phyloP scores from a whole-genome alignment of 2,329 filamentous ascomycete species.

The Neocatenulostroma microsporum region DNA sequence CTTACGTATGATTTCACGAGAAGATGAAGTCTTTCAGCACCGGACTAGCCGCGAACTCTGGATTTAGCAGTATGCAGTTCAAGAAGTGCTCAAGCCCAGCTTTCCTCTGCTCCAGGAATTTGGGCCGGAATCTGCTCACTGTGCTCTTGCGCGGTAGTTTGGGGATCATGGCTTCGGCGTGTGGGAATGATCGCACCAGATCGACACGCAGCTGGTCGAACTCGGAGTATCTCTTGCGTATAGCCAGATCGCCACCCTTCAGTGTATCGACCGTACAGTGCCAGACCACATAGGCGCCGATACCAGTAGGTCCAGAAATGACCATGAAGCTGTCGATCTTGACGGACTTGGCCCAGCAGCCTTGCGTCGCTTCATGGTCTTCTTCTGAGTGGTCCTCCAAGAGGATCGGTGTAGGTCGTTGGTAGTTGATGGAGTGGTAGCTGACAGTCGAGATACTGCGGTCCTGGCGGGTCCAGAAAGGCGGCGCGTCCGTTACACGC shows the following conservation, averaged over 20 bases:
- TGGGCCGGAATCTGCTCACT: conserved; percentile 68
- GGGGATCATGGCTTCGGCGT: conserved; percentile 76
- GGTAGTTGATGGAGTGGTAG: conserved; percentile 29
- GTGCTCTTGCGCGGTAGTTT: conserved; percentile 83
- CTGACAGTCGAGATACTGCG: conserved; percentile 30
- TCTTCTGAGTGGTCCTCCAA: conserved; percentile 59
- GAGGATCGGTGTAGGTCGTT: conserved; percentile 42
- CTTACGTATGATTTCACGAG: too few relatives aligned
- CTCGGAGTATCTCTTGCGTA: conserved; percentile 67
- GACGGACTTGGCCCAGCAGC: conserved; percentile 56
- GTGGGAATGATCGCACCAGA: conserved; percentile 72
- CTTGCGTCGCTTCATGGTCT: conserved; percentile 46
- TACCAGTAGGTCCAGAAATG: conserved; percentile 50
- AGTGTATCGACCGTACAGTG: conserved; percentile 82
- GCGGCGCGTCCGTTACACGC: conserved; percentile 31
- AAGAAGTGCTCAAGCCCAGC: conserved; percentile 84
- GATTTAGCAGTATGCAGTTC: conserved; percentile 86
- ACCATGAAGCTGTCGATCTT: conserved; percentile 56
- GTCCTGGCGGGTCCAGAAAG: conserved; percentile 38
- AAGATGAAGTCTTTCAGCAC: conserved; percentile 89
- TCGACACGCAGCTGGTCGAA: conserved; percentile 74
- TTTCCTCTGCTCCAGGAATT: conserved; percentile 77
- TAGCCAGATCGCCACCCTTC: conserved; percentile 42
- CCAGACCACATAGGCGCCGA: conserved; percentile 94
- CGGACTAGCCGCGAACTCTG: conserved; percentile 86